Conservation (phyloP, 2,329 filamentous ascomycete genomes). For the Colletotrichum musae region DNA sequence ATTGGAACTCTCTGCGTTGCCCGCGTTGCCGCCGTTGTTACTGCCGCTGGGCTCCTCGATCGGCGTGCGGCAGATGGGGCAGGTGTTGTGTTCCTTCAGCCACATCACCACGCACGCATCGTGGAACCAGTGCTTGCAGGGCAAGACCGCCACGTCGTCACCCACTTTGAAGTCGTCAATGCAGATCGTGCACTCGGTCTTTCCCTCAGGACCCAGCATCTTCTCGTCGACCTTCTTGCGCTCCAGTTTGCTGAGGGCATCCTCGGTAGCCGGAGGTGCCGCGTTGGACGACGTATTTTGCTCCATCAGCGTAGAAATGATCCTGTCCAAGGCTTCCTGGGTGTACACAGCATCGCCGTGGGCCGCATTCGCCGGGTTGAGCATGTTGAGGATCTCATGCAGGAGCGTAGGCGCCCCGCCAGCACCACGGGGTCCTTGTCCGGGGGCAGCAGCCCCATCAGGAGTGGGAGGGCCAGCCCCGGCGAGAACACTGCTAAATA, state of each 20-base stretch:
- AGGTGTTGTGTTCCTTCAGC: conserved; percentile 93
- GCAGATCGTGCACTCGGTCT: conserved; percentile 93
- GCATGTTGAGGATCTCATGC: conserved; percentile 68
- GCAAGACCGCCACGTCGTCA: conserved; percentile 82
- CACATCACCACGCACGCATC: conserved; percentile 85
- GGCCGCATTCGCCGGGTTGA: conserved; percentile 66
- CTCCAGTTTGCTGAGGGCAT: conserved; percentile 81
- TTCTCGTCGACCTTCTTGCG: conserved; percentile 78
- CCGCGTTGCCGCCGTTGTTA: conserved; percentile 34
- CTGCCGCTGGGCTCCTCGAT: conserved; percentile 58
- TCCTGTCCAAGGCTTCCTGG: conserved; percentile 90
- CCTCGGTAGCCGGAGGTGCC: conserved; percentile 83
- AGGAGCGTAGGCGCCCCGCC: conserved; percentile 52
- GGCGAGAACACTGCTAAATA: conserved; percentile 63
- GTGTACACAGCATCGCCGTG: conserved; percentile 89
- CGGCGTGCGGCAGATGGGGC: conserved; percentile 81
- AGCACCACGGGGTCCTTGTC: conserved; percentile 24
- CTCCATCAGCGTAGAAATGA: conserved; percentile 92
- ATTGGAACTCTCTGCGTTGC: conserved; percentile 19
- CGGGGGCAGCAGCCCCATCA: conserved; percentile 37
- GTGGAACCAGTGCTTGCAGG: conserved; percentile 96
- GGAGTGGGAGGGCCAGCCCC: conserved; percentile 54
- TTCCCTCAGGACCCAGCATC: conserved; percentile 76
- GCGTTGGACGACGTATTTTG: conserved; percentile 82
- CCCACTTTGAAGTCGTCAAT: conserved; percentile 86